phyloP scores from a whole-genome alignment of 371 early-diverging fungal species.

The Circinella minor region DNA sequence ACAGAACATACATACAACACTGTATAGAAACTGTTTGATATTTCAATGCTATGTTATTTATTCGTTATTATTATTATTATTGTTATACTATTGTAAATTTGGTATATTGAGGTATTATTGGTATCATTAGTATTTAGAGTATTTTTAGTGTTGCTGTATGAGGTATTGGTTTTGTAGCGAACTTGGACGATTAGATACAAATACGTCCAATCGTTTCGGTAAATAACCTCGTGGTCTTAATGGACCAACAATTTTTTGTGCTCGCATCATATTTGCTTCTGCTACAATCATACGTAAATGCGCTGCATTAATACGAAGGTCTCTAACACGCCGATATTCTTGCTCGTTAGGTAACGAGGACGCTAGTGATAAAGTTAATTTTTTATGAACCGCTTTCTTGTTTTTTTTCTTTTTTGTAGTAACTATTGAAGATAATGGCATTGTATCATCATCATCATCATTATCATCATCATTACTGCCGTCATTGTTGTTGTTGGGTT shows the following conservation, averaged over 20 bases:
- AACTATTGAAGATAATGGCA: background rate
- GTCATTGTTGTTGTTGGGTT: background rate
- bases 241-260: conserved; percentile 63
- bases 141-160: background rate
- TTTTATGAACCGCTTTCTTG: background rate
- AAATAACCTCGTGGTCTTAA: conserved; percentile 57
- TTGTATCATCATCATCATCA: background rate
- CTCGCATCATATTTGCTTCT: conserved; percentile 65
- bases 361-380: background rate
- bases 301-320: conserved; percentile 54
- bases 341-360: background rate
- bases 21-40: too few relatives aligned
- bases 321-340: conserved; percentile 34
- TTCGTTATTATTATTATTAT: background rate
- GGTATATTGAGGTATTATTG: too few relatives aligned
- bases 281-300: conserved; percentile 66
- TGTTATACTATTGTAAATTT: background rate
- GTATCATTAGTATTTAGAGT: background rate
- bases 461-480: background rate
- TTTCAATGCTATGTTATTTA: too few relatives aligned
- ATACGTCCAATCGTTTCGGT: conserved; percentile 47
- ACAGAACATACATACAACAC: too few relatives aligned
- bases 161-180: conserved; percentile 20
- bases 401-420: background rate
- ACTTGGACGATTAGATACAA: conserved; percentile 35